A percentile compares a stretch with the other conserved stretches of the same genome.
These are phyloP conservation scores for Dictyostelium capitatum DNA, from an alignment of 78 protist genomes.

Conservation along the genomic window DNA sequence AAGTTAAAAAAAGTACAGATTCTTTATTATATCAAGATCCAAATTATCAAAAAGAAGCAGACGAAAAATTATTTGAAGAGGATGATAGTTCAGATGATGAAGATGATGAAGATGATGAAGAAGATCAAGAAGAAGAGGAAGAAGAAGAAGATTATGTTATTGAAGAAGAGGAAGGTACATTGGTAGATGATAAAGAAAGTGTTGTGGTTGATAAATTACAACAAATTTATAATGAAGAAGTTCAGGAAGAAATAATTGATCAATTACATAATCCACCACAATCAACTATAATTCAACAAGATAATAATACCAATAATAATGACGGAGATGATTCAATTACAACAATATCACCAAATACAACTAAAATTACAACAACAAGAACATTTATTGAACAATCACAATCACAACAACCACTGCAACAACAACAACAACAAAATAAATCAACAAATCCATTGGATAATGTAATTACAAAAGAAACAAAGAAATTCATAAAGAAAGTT, in stretches of 20 bases:
- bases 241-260: neutral
- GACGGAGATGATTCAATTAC: too few species aligned
- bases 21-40: slow-evolving; percentile 22
- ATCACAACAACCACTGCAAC: neutral
- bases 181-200: too few species aligned
- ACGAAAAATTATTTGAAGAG: neutral
- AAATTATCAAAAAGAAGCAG: neutral
- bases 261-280: neutral
- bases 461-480: neutral
- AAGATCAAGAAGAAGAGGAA: neutral
- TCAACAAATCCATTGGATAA: neutral
- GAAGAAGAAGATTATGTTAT: neutral
- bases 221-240: too few species aligned
- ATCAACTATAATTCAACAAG: too few species aligned
- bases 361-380: slow-evolving; percentile 3
- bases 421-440: neutral
- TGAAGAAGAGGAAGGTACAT: too few species aligned
- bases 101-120: neutral
- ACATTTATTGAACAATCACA: neutral
- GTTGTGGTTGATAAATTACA: too few species aligned
- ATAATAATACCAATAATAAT: too few species aligned
- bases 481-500: neutral
- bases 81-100: neutral
- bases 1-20: slow-evolving; percentile 24
- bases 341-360: neutral